Evolutionary conservation across 2,329 filamentous ascomycete genomes (phyloP).

Genomic region (Phoma sp.): DNA sequence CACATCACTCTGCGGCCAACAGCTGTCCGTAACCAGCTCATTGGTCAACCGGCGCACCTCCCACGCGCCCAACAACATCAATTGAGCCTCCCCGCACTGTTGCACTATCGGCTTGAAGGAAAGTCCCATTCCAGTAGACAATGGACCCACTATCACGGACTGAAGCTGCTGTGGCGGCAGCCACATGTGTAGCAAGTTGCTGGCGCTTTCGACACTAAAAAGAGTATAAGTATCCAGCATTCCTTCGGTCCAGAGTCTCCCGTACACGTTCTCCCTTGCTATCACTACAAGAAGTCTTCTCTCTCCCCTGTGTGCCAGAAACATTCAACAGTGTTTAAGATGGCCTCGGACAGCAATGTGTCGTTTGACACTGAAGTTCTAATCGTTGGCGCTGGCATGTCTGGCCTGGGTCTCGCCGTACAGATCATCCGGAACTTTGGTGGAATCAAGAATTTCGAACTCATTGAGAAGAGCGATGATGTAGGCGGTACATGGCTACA

Average conservation of each 20-base stretch:
- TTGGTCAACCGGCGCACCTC: conserved; percentile 5
- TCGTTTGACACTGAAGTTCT: conserved; percentile 54
- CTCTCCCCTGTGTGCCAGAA: background rate
- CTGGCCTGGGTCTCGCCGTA: conserved; percentile 55
- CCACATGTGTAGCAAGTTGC: background rate
- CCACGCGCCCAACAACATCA: background rate
- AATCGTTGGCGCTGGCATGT: conserved; percentile 59
- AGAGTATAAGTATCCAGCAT: background rate
- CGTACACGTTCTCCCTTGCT: background rate
- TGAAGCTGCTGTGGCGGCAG: background rate
- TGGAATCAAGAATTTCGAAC: conserved; percentile 48
- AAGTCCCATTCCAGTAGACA: background rate
- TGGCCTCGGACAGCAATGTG: conserved; percentile 22
- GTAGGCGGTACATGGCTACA: conserved; percentile 45
- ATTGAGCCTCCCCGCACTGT: conserved; percentile 3
- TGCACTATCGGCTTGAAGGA: background rate
- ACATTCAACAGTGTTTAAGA: background rate
- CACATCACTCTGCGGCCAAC: conserved; percentile 5
- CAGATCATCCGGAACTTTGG: conserved; percentile 50
- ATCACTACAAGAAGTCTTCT: too few species aligned
- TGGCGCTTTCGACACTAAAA: background rate
- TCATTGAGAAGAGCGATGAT: conserved; percentile 53
- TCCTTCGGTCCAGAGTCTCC: background rate
- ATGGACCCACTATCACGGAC: background rate
- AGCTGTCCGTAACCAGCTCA: background rate